These are phyloP conservation scores for Spathaspora passalidarum DNA, from an alignment of 805 yeast genomes.

Conservation along the genomic window DNA sequence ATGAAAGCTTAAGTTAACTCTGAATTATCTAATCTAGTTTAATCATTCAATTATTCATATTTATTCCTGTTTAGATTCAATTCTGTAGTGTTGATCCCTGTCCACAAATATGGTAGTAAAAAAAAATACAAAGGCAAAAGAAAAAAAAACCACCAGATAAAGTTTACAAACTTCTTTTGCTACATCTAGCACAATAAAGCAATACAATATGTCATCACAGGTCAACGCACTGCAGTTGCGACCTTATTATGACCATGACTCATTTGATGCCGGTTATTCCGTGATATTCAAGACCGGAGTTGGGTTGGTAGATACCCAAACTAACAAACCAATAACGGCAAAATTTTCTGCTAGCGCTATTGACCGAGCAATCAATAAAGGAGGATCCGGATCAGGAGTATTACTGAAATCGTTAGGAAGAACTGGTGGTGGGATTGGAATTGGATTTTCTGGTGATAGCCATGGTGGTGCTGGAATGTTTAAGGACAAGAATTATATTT, in stretches of 20 bases:
- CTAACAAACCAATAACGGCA: constrained; percentile 32
- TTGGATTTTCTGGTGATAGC: neutral
- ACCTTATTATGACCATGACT: constrained; percentile 69
- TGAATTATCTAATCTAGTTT: too few relatives aligned
- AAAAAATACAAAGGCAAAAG: neutral
- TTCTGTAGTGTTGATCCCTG: too few relatives aligned
- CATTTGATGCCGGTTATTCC: constrained; percentile 62
- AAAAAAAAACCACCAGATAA: neutral
- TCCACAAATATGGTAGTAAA: too few relatives aligned
- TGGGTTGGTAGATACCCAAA: constrained; percentile 53
- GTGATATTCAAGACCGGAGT: constrained; percentile 59
- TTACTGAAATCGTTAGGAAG: constrained; percentile 6
- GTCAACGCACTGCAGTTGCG: constrained; percentile 32
- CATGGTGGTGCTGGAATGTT: constrained; percentile 4
- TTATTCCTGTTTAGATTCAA: too few relatives aligned
- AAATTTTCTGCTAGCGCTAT: constrained; percentile 21
- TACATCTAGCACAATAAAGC: neutral
- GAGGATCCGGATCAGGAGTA: constrained; percentile 4
- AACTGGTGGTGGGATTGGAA: constrained; percentile 8
- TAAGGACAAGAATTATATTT: constrained; percentile 40
- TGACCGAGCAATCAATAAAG: constrained; percentile 9
- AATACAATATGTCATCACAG: neutral
- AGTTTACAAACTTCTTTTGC: neutral
- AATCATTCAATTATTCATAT: too few relatives aligned
- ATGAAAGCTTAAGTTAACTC: too few relatives aligned